Conservation (phyloP, 257 asterid species). For the Lantana camara region DNA sequence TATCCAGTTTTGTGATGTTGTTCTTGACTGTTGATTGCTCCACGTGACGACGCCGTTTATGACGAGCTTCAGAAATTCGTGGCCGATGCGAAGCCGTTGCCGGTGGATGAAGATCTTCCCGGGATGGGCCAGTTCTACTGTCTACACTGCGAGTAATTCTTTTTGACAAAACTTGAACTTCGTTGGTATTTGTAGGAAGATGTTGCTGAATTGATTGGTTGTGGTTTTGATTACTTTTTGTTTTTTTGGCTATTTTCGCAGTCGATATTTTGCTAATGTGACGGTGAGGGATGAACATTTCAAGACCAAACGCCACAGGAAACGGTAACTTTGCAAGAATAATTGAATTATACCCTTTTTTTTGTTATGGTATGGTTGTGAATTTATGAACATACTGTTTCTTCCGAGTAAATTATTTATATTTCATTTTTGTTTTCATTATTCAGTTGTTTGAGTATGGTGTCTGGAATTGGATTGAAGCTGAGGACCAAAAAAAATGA, state of each 20-base stretch:
- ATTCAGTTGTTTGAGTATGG: too few species aligned
- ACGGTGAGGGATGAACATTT: conserved; percentile 89
- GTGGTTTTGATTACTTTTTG: not conserved
- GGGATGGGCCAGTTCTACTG: conserved; percentile 17
- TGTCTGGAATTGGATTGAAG: too few species aligned
- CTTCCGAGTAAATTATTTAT: not conserved
- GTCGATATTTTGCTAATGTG: conserved; percentile 81
- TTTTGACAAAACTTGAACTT: not conserved
- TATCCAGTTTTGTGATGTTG: not conserved
- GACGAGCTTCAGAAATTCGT: conserved; percentile 1
- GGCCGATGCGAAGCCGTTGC: not conserved
- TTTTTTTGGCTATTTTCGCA: conserved; percentile 17
- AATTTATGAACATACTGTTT: not conserved
- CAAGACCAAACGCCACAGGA: conserved; percentile 80
- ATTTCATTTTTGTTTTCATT: not conserved
- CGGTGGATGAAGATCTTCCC: conserved; percentile 15
- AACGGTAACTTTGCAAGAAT: conserved; percentile 52
- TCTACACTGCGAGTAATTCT: conserved; percentile 11
- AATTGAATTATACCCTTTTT: not conserved
- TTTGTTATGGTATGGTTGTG: not conserved
- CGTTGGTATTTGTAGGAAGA: not conserved
- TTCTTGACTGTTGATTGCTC: not conserved
- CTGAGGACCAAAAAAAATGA: too few species aligned
- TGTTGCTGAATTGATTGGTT: not conserved
- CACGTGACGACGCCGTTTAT: conserved; percentile 21